Percentiles rank a stretch among this genome's conserved stretches.
Evolutionary conservation across 1,139 yeast genomes (phyloP).

Genomic region (Geotrichum carabidarum): DNA sequence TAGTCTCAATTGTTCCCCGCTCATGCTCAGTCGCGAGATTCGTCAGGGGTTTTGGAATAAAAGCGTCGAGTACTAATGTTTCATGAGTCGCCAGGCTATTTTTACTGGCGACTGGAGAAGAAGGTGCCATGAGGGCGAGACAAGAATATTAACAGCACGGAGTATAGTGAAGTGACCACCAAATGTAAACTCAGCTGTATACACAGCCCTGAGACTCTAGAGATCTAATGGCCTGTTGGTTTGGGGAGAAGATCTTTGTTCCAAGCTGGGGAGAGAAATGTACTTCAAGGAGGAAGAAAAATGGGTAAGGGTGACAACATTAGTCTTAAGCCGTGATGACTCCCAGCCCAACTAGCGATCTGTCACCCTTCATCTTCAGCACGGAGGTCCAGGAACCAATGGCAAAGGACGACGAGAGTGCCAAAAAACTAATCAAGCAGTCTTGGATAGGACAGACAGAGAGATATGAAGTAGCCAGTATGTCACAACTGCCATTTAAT

Average conservation of each 20-base stretch:
- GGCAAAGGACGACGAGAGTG: slow-evolving; percentile 27
- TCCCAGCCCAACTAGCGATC: too few relatives aligned
- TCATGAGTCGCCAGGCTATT: background rate
- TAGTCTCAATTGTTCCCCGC: slow-evolving; percentile 7
- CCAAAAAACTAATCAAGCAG: slow-evolving; percentile 30
- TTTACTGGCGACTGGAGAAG: background rate
- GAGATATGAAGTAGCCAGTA: slow-evolving; percentile 27
- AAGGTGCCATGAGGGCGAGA: background rate
- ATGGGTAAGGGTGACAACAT: too few relatives aligned
- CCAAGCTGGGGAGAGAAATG: too few relatives aligned
- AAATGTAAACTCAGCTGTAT: background rate
- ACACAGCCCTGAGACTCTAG: too few relatives aligned
- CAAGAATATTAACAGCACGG: background rate
- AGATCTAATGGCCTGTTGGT: too few relatives aligned
- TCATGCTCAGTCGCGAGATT: slow-evolving; percentile 1
- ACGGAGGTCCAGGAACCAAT: background rate
- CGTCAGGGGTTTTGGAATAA: background rate
- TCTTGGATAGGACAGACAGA: slow-evolving; percentile 34
- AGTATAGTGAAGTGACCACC: background rate
- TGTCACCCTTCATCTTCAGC: too few relatives aligned
- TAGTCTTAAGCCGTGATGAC: too few relatives aligned
- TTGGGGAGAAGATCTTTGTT: too few relatives aligned
- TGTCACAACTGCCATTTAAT: background rate
- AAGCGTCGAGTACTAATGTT: background rate
- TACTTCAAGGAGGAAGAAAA: too few relatives aligned